Percentiles rank a stretch among this genome's conserved stretches.
phyloP scores from a whole-genome alignment of 345 rosid genomes.

The Citrus maxima region DNA sequence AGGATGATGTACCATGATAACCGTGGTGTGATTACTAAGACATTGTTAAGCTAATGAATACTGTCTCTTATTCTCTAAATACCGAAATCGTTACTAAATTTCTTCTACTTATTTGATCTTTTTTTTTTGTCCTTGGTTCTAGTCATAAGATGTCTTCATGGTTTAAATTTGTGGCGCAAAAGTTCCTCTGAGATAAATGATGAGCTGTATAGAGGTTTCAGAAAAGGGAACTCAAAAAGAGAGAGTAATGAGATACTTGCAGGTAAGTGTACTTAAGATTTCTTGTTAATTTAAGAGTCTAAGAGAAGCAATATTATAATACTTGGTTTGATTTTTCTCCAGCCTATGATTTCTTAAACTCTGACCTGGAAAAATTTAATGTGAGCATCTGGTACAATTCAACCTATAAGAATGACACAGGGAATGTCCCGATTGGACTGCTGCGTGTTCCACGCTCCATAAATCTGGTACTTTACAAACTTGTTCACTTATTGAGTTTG shows the following conservation, averaged over 20 bases:
- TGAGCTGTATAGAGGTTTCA: constrained; percentile 68
- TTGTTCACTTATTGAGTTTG: constrained; percentile 3
- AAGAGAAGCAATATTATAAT: background rate
- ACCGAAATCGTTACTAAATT: background rate
- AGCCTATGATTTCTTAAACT: constrained; percentile 84
- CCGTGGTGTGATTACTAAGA: background rate
- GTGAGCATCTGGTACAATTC: constrained; percentile 83
- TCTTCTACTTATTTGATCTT: background rate
- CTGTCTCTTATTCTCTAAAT: background rate
- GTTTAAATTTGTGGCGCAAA: constrained; percentile 63
- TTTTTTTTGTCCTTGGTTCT: constrained; percentile 13
- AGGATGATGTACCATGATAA: background rate
- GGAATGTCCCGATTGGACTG: constrained; percentile 20
- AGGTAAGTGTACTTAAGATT: constrained; percentile 45
- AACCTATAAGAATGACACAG: constrained; percentile 34
- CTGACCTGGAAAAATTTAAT: constrained; percentile 52
- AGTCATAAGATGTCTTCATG: constrained; percentile 64
- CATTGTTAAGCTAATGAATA: background rate
- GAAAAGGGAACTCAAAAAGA: constrained; percentile 57
- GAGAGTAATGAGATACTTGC: constrained; percentile 67
- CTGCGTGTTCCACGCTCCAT: constrained; percentile 70
- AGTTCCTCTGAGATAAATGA: constrained; percentile 62
- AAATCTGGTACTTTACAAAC: constrained; percentile 60
- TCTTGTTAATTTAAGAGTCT: background rate
- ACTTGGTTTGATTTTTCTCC: constrained; percentile 21